Evolutionary conservation across 1,284 basidiomycete species (phyloP).

Genomic region (Entoloma clypeatum): DNA sequence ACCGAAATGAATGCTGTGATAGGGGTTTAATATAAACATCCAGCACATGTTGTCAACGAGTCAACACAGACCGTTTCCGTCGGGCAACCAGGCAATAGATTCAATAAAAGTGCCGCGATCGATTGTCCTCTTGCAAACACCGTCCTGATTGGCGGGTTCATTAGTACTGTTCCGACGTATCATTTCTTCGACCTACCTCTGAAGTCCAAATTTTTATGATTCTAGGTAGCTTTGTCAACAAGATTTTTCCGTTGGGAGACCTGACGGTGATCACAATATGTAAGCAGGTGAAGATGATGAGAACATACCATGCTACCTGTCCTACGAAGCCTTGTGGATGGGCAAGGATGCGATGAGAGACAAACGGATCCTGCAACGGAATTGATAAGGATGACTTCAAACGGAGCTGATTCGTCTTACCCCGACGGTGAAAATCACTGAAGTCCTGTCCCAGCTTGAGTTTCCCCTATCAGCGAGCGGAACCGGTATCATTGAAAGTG

Average conservation of each 20-base stretch:
- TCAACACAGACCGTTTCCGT: conserved; percentile 53
- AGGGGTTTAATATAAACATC: conserved; percentile 1
- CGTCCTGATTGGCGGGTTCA: conserved; percentile 44
- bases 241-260: conserved; percentile 61
- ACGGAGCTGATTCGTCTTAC: conserved; percentile 33
- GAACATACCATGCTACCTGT: conserved; percentile 69
- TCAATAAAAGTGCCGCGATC: conserved; percentile 59
- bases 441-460: conserved; percentile 72
- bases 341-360: conserved; percentile 60
- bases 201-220: conserved; percentile 75
- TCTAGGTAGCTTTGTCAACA: conserved; percentile 65
- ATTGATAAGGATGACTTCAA: background rate
- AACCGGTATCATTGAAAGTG: background rate
- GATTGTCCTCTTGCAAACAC: conserved; percentile 69
- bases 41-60: background rate
- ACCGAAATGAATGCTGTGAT: conserved; percentile 32
- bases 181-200: conserved; percentile 50
- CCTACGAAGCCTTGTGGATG: conserved; percentile 74
- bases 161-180: too few relatives aligned
- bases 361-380: conserved; percentile 46
- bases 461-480: conserved; percentile 14
- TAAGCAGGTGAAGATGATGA: conserved; percentile 1
- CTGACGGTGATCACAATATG: conserved; percentile 29
- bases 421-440: conserved; percentile 67
- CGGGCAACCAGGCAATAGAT: conserved; percentile 70